phyloP scores from a whole-genome alignment of 1,139 yeast species.

The Suhomyces ambrosiae region DNA sequence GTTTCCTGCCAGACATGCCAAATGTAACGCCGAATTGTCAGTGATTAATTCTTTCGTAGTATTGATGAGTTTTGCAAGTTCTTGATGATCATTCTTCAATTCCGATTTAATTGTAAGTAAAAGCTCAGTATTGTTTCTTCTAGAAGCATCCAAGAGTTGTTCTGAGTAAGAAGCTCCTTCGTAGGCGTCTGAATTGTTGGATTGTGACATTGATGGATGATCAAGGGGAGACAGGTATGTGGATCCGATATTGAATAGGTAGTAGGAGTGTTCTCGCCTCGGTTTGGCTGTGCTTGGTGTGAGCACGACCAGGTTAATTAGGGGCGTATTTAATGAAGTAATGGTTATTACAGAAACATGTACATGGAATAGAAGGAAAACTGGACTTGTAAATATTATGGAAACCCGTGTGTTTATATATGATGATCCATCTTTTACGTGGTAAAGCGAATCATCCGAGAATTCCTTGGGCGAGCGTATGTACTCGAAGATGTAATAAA shows the following conservation, averaged over 20 bases:
- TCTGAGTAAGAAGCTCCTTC: constrained; percentile 78
- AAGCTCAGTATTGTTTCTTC: constrained; percentile 85
- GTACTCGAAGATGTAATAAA: too few relatives aligned
- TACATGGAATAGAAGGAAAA: too few relatives aligned
- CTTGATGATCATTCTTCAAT: constrained; percentile 44
- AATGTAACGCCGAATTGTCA: constrained; percentile 81
- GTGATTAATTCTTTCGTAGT: constrained; percentile 68
- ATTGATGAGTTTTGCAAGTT: constrained; percentile 66
- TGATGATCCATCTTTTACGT: too few relatives aligned
- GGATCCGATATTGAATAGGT: not conserved
- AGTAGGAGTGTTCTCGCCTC: not conserved
- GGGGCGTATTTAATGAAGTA: not conserved
- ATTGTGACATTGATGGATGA: constrained; percentile 7
- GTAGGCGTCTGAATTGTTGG: constrained; percentile 57
- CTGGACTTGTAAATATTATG: too few relatives aligned
- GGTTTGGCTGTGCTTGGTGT: not conserved
- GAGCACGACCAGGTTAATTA: not conserved
- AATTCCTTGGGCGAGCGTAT: too few relatives aligned
- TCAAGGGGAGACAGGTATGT: not conserved
- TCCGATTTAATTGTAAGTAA: constrained; percentile 57
- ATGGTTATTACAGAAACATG: too few relatives aligned
- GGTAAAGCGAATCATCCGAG: too few relatives aligned
- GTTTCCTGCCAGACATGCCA: constrained; percentile 79
- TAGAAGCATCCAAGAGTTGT: constrained; percentile 82
- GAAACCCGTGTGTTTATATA: too few relatives aligned